Base-by-base conservation (phyloP, 1,284 basidiomycete genomes). In the Inonotus hispidus region DNA sequence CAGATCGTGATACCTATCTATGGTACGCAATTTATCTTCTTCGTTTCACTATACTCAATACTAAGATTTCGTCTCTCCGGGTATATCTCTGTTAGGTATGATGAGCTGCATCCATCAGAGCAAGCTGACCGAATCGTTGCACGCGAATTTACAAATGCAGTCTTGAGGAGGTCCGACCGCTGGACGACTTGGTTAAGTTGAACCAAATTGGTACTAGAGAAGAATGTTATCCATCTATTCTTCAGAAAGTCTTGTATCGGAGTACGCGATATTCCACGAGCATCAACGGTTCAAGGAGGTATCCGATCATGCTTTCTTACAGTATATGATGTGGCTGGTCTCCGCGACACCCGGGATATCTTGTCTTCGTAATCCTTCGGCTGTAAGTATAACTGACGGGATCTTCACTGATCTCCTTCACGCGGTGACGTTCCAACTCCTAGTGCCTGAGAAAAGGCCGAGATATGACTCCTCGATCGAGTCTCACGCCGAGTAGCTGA, bases 121-220 rank as follows among this genome's bases (percentile, higher is more conserved):
- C 73, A 75, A 60, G 64, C 69, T 2, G 69, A 71, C n/a, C 69
- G 73, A 25, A 65, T 71, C 38, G 39, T 75, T 7, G 71, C 72
- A 13, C 60, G 66, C 21, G 70, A 74, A 56, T 69, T 74, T 2
- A 59, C 70, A 0, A 61, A 66, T 2, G 66, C 68, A 2, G 66
- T 72, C 58, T 61, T 64, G 29, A 71, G 68, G n/a, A 59, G 65
- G 27, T 60, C 59, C 0, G 70, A 68, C 37, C n/a, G 61, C 23
- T 72, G 70, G 69, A 63, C 59, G 25, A 70, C 69, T 3, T 72
- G 71, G 71, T 60, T 71, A 59, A 72, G 68, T 60, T 72, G 41
- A 43, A n/a, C n/a, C n/a, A 16, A 55, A 66, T 49, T 21, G 13
- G 38, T 16, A 27, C 13, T 13, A 4, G 19, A 59, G 4, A 39